A percentile compares a stretch with the other conserved stretches of the same genome.
Conservation (phyloP, 345 rosid species). For the Murraya paniculata region DNA sequence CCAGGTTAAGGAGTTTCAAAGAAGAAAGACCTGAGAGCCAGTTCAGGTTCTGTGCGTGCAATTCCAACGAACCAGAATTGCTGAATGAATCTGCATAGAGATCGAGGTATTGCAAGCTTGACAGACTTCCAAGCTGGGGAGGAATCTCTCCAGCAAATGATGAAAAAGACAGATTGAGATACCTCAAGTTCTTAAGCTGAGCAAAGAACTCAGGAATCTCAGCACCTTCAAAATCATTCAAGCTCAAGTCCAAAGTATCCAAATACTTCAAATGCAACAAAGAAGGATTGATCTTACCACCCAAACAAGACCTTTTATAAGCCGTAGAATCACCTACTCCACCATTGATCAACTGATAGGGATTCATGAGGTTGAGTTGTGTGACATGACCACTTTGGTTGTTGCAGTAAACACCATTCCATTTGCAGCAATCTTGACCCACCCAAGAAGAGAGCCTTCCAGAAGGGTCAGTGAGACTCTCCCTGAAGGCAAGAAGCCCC, state of each 20-base stretch:
- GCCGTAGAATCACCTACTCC: constrained; percentile 4
- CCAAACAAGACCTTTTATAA: constrained; percentile 22
- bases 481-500: constrained; percentile 29
- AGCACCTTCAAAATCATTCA: constrained; percentile 28
- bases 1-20: constrained; percentile 38
- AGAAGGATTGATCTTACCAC: constrained; percentile 28
- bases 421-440: constrained; percentile 23
- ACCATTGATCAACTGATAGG: constrained; percentile 4
- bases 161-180: constrained; percentile 34
- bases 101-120: constrained; percentile 19
- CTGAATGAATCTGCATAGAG: constrained; percentile 27
- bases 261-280: constrained; percentile 17
- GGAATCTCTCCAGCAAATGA: constrained; percentile 32
- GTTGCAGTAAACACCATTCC: constrained; percentile 30
- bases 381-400: constrained; percentile 14
- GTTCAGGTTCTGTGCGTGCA: constrained; percentile 23
- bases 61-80: constrained; percentile 2
- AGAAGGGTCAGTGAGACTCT: constrained; percentile 27
- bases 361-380: constrained; percentile 26
- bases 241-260: constrained; percentile 31
- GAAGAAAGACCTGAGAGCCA: constrained; percentile 46
- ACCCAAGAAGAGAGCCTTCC: constrained; percentile 32
- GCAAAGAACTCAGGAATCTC: constrained; percentile 31
- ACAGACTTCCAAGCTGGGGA: constrained; percentile 23
- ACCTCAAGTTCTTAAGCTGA: constrained; percentile 15